Evolutionary conservation across 768 basidiomycete genomes (phyloP).

Genomic region (Phylloporus rhodoxanthus): DNA sequence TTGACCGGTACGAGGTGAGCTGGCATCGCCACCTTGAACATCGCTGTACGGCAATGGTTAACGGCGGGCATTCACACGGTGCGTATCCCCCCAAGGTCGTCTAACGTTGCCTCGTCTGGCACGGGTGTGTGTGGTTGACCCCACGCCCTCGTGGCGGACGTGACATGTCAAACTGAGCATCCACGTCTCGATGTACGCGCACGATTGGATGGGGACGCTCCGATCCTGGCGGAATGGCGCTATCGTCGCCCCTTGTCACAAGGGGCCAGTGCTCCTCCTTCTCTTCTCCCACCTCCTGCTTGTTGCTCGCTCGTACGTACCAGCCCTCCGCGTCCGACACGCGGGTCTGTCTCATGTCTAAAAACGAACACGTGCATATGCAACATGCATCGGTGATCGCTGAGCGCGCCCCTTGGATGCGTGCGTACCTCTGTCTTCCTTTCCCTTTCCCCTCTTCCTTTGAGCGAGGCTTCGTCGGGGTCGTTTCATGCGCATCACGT

Average conservation of each 20-base stretch:
- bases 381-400: neutral
- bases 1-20: constrained; percentile 16
- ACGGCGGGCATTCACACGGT: constrained; percentile 7
- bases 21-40: constrained; percentile 10
- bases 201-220: neutral
- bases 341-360: constrained; percentile 3
- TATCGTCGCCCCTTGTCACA: neutral
- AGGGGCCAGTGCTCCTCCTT: neutral
- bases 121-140: neutral
- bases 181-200: neutral
- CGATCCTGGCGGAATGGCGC: constrained; percentile 13
- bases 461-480: neutral
- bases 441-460: neutral
- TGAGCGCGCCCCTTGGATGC: neutral
- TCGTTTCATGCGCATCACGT: constrained; percentile 3
- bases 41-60: constrained; percentile 1
- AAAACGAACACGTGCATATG: neutral
- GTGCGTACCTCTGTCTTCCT: neutral
- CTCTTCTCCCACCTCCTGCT: neutral
- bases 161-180: neutral
- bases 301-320: neutral
- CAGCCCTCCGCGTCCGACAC: constrained; percentile 2
- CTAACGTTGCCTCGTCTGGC: neutral
- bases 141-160: neutral
- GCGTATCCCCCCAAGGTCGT: neutral